These are phyloP conservation scores for Blastocladiella emersonii DNA, from an alignment of 371 early-diverging fungal genomes.

Conservation along the genomic window DNA sequence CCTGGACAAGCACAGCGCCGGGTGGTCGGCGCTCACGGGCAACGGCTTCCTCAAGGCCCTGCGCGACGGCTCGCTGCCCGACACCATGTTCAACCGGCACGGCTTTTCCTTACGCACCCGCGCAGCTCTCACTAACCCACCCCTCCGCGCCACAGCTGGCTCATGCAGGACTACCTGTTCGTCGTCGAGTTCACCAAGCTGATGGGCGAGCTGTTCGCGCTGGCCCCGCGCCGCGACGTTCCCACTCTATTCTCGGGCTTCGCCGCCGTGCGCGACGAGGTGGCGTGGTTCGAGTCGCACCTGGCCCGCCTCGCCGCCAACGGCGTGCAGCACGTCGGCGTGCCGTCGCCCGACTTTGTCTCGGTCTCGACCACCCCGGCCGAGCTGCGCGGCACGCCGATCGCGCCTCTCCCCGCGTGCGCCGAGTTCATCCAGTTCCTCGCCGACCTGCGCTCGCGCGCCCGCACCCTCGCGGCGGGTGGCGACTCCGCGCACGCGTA, in stretches of 20 bases:
- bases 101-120: no score
- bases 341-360: background rate
- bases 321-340: no score
- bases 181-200: background rate
- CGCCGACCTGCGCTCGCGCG: background rate
- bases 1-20: no score
- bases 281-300: background rate
- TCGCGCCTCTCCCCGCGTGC: background rate
- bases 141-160: no score
- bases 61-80: background rate
- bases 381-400: background rate
- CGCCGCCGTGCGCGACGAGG: background rate
- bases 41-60: background rate
- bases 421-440: background rate
- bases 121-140: no score
- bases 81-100: background rate
- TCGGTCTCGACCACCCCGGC: background rate
- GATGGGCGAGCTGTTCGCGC: background rate
- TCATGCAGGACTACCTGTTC: background rate
- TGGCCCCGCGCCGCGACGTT: background rate
- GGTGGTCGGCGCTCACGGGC: background rate
- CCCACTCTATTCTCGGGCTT: background rate
- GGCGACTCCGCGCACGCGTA: background rate
- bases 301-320: background rate
- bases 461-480: no score